Base-by-base conservation (phyloP, 345 rosid genomes). In the Theobroma cacao region DNA sequence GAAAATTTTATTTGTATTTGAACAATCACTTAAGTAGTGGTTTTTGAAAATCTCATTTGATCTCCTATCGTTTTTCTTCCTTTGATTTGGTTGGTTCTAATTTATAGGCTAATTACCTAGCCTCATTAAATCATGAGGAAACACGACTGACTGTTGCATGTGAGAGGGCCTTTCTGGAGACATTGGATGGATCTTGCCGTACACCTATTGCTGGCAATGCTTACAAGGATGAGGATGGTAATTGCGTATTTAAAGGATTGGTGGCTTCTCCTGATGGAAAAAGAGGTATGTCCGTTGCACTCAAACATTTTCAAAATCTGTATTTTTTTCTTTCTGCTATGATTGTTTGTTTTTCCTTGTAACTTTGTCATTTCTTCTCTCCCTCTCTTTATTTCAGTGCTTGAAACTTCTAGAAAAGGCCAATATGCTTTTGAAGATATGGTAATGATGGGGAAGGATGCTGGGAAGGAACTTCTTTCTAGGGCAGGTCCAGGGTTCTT, bases 131-230 rank as follows among this genome's bases (percentile, higher is more conserved):
- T 86, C 98, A 96, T 9, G 99, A 94, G 83, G 97, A 92, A 75
- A 94, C 99, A 43, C 92, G 97, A 76, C 84, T 96, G 80, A 98
- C 98, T 6, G 92, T 94, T 85, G 80, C 87, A 31, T 96, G 99
- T 63, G 99, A 96, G 79, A 91, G 98, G 78, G 95, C 98, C 64
- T 96, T 96, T 77, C 90, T 96, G 33, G 85, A 83, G 81, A 88
- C 92, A 45, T 85, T 96, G 72, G 98, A 96, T 80, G 99, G 99
- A 28, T 96, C 99, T 58, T 96, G 99, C 75, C 97, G 98, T 65
- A 96, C 99, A 72, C 99, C 99, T 60, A 94, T 96, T 72, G 99
- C 99, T 18, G 99, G 98, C 74, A 92, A 94, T 62, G 99, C 99
- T 17, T 82, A 84, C 36, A 89, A 80, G 84, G 98, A 88, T 28